phyloP scores from a whole-genome alignment of 495 filamentous ascomycete genomes.

The Rhypophila decipiens region DNA sequence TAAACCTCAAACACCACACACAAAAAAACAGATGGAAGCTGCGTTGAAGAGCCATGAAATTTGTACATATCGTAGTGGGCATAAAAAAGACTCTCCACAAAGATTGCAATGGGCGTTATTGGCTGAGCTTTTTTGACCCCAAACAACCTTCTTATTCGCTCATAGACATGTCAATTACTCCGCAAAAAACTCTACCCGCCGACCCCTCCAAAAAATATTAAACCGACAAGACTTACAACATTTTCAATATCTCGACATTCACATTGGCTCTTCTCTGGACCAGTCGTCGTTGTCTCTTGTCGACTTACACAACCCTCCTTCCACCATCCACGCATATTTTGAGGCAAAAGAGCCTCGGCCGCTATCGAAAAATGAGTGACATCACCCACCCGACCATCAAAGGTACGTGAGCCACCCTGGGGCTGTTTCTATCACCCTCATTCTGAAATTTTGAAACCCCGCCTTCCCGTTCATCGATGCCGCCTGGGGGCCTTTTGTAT shows the following conservation, averaged over 20 bases:
- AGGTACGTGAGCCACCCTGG: conserved; percentile 16
- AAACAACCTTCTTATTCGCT: conserved; percentile 8
- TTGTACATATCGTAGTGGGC: too few species aligned
- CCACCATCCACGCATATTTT: conserved; percentile 1
- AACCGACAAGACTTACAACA: too few species aligned
- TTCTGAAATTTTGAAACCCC: background rate
- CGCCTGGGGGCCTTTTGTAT: background rate
- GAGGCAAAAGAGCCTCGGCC: conserved; percentile 7
- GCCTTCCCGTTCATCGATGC: background rate
- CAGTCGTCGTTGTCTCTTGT: conserved; percentile 14
- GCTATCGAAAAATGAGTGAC: conserved; percentile 24
- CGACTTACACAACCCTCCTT: conserved; percentile 1
- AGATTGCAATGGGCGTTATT: conserved; percentile 1
- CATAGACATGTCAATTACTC: background rate
- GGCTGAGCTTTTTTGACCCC: background rate
- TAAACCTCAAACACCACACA: too few species aligned
- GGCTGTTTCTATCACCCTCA: too few species aligned
- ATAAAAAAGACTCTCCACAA: conserved; percentile 6
- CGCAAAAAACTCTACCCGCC: conserved; percentile 1
- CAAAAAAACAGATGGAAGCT: too few species aligned
- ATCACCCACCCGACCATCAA: conserved; percentile 30
- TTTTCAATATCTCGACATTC: too few species aligned
- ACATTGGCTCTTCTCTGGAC: conserved; percentile 14
- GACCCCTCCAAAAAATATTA: background rate
- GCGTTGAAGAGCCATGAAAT: too few species aligned